phyloP scores from a whole-genome alignment of 2,329 filamentous ascomycete genomes.

The Colletotrichum neosansevieriae region DNA sequence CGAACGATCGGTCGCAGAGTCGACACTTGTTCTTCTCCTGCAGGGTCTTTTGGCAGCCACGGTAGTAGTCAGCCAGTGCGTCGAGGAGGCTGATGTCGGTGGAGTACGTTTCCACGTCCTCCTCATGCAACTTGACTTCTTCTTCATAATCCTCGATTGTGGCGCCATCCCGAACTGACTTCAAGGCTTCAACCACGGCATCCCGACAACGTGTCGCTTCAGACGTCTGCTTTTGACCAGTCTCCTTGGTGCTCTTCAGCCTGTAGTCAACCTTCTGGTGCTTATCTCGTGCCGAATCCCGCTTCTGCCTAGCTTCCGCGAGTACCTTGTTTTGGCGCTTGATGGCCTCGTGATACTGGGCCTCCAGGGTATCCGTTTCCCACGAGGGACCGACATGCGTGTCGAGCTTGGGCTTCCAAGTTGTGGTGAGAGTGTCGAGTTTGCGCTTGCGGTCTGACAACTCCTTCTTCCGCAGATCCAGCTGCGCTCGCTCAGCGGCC shows the following conservation, averaged over 20 bases:
- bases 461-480: slow-evolving; percentile 87
- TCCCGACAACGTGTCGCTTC: slow-evolving; percentile 73
- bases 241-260: slow-evolving; percentile 74
- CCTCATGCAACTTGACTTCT: slow-evolving; percentile 63
- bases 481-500: slow-evolving; percentile 83
- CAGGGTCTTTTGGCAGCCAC: slow-evolving; percentile 73
- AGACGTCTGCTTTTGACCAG: slow-evolving; percentile 71
- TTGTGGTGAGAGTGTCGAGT: slow-evolving; percentile 80
- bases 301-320: slow-evolving; percentile 74
- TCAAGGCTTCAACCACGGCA: slow-evolving; percentile 64
- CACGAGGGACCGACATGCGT: slow-evolving; percentile 74
- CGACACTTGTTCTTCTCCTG: slow-evolving; percentile 79
- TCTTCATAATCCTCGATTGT: slow-evolving; percentile 66
- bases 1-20: slow-evolving; percentile 80
- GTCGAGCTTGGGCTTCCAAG: slow-evolving; percentile 79
- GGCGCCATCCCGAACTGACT: slow-evolving; percentile 56
- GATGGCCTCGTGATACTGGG: slow-evolving; percentile 74
- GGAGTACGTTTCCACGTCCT: slow-evolving; percentile 70
- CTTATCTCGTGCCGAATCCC: slow-evolving; percentile 78
- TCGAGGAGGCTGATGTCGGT: slow-evolving; percentile 78
- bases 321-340: slow-evolving; percentile 69
- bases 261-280: slow-evolving; percentile 82
- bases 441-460: slow-evolving; percentile 78
- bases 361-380: slow-evolving; percentile 77
- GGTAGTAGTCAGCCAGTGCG: slow-evolving; percentile 78